These are phyloP conservation scores for Evernia prunastri DNA, from an alignment of 495 filamentous ascomycete genomes.

Conservation along the genomic window DNA sequence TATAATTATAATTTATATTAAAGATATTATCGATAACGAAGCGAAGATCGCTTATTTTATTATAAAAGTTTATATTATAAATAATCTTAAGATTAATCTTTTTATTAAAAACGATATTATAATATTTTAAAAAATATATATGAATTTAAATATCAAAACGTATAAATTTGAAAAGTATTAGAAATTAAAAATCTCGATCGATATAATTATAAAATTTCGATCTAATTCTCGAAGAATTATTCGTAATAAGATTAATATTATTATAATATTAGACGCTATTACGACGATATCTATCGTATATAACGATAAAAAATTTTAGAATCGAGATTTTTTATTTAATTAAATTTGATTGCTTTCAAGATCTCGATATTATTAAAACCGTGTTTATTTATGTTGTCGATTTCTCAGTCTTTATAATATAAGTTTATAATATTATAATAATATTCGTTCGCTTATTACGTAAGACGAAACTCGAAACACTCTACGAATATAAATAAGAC, in stretches of 20 bases:
- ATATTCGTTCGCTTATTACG: background rate
- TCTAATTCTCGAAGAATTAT: background rate
- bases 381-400: background rate
- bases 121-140: background rate
- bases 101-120: background rate
- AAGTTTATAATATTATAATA: background rate
- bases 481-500: background rate
- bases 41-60: background rate
- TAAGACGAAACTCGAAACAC: background rate
- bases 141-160: background rate
- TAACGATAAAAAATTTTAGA: background rate
- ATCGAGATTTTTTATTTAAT: background rate
- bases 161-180: background rate
- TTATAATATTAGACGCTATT: background rate
- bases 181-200: background rate
- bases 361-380: background rate
- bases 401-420: background rate
- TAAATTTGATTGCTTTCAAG: background rate
- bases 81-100: background rate
- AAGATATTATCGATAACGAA: background rate
- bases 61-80: background rate
- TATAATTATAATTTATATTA: background rate
- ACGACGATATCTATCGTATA: background rate
- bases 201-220: background rate
- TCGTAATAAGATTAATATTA: background rate